Base-by-base conservation (phyloP, 805 yeast species). In the Candida methanosorbosa region DNA sequence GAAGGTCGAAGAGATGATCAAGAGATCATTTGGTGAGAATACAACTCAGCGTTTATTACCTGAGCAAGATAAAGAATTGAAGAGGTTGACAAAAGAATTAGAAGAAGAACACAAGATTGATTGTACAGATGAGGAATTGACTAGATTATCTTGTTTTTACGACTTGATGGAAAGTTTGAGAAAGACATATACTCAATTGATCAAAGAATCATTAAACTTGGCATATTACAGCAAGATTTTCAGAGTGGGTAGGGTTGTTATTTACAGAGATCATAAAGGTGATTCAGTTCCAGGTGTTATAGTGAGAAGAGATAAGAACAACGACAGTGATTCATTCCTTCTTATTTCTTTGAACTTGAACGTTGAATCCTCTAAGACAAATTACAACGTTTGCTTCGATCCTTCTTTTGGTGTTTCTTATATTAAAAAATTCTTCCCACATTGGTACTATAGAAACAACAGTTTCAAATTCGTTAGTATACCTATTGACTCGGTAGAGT, bases 1-100 rank as follows among this genome's bases (percentile, higher is more conserved):
- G 41, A 75, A 81, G 46, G 97, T 92, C n/a, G 98, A 92, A 53
- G 98, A 92, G 54, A 92, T 92, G 95, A 90, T 92, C 48, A 90
- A 88, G 52, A 83, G 90, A 42, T 87, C 97, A 1, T 92, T 92
- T 57, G 76, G 94, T 59, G 98, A 92, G 53, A 88, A 92, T 50
- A 68, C 88, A 0, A 70, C 88, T 1, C 97, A 90, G 52, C 74
- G 86, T 0, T 59, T 88, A 45, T 60, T 86, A 34, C 97, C 97
- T 0, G 94, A 87, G 43, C 92, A 85, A 50, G 81, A 87, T 54
- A 68, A 72, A 49, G 69, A 71, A 41, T 75, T 86, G 19, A 65
- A 73, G 32, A 61, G 61, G 28, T 61, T 79, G 26, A 70, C 74
- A 30, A 64, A 59, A 7, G 59, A 73, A 29, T 54, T 84, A 17